Percentiles rank a stretch among this genome's conserved stretches.
Conservation (phyloP, 2,329 filamentous ascomycete genomes). For the Fusarium lateritium region DNA sequence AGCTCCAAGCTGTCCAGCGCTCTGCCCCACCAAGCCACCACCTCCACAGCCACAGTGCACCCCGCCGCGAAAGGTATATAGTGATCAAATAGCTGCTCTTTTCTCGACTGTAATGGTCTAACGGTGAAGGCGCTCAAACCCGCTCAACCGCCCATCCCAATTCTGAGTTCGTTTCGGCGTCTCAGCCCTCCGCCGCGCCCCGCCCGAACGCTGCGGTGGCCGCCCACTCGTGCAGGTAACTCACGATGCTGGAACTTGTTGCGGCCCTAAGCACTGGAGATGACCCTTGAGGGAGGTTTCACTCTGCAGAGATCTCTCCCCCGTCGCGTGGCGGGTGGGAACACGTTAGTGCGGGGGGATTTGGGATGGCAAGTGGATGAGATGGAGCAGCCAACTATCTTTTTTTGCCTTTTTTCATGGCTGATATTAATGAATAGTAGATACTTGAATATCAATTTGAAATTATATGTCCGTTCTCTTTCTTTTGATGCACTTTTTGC, state of each 20-base stretch:
- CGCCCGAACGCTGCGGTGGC: conserved; percentile 78
- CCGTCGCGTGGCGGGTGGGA: conserved; percentile 80
- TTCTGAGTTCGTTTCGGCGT: conserved; percentile 56
- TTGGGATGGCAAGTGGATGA: conserved; percentile 67
- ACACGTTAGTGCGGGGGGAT: conserved; percentile 71
- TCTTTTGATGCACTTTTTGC: background rate
- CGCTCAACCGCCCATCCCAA: conserved; percentile 64
- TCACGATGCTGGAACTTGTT: conserved; percentile 68
- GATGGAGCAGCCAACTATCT: conserved; percentile 69
- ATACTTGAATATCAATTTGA: background rate
- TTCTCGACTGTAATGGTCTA: conserved; percentile 74
- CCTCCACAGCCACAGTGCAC: background rate
- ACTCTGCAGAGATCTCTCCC: conserved; percentile 81
- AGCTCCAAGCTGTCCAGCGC: background rate
- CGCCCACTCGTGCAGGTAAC: conserved; percentile 77
- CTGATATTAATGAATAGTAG: fast-evolving
- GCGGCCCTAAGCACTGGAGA: conserved; percentile 78
- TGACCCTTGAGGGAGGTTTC: conserved; percentile 78
- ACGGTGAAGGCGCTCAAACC: conserved; percentile 71
- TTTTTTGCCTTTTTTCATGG: conserved; percentile 49
- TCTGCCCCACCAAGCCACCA: background rate
- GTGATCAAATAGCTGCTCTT: background rate
- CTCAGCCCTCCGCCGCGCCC: conserved; percentile 71
- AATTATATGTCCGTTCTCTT: conserved; percentile 5
- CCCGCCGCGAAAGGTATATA: conserved; percentile 46